These are phyloP conservation scores for Primulina huaijiensis DNA, from an alignment of 257 asterid genomes.

Conservation along the genomic window DNA sequence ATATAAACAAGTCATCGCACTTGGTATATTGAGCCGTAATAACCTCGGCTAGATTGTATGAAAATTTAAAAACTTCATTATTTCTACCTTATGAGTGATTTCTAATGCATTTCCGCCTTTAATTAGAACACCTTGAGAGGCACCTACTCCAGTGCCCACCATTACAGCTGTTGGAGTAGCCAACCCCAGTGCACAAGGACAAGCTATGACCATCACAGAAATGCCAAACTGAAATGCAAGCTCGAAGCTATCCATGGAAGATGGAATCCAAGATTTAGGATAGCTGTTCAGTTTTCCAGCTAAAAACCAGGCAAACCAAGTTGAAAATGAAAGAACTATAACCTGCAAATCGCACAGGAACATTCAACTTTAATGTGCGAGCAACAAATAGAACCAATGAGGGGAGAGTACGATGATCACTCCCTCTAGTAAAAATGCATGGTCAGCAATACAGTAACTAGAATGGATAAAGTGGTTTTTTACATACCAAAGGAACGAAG, in stretches of 20 bases:
- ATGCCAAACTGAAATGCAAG: slow-evolving; percentile 46
- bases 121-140: slow-evolving; percentile 36
- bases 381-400: background rate
- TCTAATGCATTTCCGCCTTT: slow-evolving; percentile 42
- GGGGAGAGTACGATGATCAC: background rate
- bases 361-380: background rate
- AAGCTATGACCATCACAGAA: slow-evolving; percentile 50
- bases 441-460: background rate
- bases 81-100: slow-evolving; percentile 33
- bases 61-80: too few species aligned
- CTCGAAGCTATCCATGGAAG: slow-evolving; percentile 38
- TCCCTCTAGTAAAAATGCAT: too few species aligned
- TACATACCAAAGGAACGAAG: slow-evolving; percentile 57
- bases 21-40: background rate
- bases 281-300: slow-evolving; percentile 30
- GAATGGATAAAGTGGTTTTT: background rate
- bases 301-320: slow-evolving; percentile 44
- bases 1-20: background rate
- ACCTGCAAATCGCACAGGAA: slow-evolving; percentile 26
- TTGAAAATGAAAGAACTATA: slow-evolving; percentile 33
- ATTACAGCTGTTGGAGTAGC: slow-evolving; percentile 54
- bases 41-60: too few species aligned
- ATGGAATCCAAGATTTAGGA: slow-evolving; percentile 41
- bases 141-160: slow-evolving; percentile 53
- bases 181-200: slow-evolving; percentile 53